A percentile compares a stretch with the other conserved stretches of the same genome.
Conservation (phyloP, 495 filamentous ascomycete genomes). For the Lentithecium fluviatile region DNA sequence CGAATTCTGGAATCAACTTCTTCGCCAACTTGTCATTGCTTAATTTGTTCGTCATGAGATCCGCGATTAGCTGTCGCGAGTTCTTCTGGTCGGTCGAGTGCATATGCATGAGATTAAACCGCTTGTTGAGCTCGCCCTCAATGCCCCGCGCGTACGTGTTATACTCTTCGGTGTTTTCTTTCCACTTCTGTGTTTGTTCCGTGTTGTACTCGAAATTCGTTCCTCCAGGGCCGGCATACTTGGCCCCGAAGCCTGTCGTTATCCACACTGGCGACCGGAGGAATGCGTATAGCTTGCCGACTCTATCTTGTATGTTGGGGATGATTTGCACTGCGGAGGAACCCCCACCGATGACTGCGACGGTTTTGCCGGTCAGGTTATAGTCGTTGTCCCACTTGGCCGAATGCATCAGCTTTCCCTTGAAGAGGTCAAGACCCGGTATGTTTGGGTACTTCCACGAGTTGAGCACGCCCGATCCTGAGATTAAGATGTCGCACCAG, state of each 20-base stretch:
- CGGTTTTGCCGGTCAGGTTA: conserved; percentile 12
- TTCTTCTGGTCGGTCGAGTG: conserved; percentile 11
- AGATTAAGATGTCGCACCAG: conserved; percentile 18
- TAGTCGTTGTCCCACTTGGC: conserved; percentile 12
- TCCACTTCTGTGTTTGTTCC: conserved; percentile 8
- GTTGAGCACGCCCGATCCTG: conserved; percentile 14
- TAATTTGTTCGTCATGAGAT: conserved; percentile 10
- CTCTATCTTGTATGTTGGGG: conserved; percentile 13
- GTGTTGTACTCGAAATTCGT: conserved; percentile 14
- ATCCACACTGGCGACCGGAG: conserved; percentile 17
- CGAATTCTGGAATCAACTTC: conserved; percentile 16
- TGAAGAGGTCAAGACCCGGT: conserved; percentile 8
- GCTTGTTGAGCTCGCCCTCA: conserved; percentile 24
- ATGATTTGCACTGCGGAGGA: conserved; percentile 17
- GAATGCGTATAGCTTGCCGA: conserved; percentile 13
- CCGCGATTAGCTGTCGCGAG: conserved; percentile 6
- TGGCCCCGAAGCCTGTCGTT: conserved; percentile 18
- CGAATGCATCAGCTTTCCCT: conserved; percentile 19
- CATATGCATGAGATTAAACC: conserved; percentile 20
- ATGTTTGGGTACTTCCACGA: conserved; percentile 20
- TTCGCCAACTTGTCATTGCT: conserved; percentile 8
- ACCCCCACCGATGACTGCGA: conserved; percentile 21
- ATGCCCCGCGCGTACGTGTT: conserved; percentile 9
- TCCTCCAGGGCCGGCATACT: conserved; percentile 19
- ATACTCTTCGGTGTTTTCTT: conserved; percentile 13